phyloP scores from a whole-genome alignment of 441 rosid species.

The Gossypium schwendimanii region DNA sequence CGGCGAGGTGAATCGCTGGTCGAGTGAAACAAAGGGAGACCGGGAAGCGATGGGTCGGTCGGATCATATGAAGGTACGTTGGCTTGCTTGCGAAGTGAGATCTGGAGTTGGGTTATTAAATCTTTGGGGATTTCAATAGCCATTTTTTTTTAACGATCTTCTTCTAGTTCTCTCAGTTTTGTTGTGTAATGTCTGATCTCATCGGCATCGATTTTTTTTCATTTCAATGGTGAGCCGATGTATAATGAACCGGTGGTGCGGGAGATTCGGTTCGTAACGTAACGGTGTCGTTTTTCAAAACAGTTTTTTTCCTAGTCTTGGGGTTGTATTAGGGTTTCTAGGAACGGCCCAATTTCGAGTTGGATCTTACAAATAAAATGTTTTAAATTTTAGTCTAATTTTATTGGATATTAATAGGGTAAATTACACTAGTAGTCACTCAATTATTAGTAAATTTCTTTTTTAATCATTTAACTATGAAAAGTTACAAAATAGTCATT shows the following conservation, averaged over 20 bases:
- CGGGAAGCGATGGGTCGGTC: constrained; percentile 27
- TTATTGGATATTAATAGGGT: too few species aligned
- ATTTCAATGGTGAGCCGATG: not conserved
- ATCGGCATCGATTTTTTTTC: not conserved
- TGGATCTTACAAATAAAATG: too few species aligned
- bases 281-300: not conserved
- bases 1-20: constrained; percentile 36
- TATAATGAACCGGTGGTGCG: not conserved
- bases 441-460: too few species aligned
- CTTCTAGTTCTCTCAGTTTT: not conserved
- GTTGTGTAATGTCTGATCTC: not conserved
- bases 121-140: constrained; percentile 51
- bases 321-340: not conserved
- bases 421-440: too few species aligned
- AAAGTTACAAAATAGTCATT: too few species aligned
- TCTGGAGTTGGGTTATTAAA: constrained; percentile 45
- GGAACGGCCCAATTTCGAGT: too few species aligned
- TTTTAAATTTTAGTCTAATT: too few species aligned
- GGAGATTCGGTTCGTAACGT: not conserved
- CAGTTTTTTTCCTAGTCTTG: not conserved
- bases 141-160: constrained; percentile 29
- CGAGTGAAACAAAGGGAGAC: constrained; percentile 41
- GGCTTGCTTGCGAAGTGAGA: constrained; percentile 57
- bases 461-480: too few species aligned
- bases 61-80: constrained; percentile 48